These are phyloP conservation scores for Mariannaea elegans DNA, from an alignment of 2,329 filamentous ascomycete species.

Conservation along the genomic window DNA sequence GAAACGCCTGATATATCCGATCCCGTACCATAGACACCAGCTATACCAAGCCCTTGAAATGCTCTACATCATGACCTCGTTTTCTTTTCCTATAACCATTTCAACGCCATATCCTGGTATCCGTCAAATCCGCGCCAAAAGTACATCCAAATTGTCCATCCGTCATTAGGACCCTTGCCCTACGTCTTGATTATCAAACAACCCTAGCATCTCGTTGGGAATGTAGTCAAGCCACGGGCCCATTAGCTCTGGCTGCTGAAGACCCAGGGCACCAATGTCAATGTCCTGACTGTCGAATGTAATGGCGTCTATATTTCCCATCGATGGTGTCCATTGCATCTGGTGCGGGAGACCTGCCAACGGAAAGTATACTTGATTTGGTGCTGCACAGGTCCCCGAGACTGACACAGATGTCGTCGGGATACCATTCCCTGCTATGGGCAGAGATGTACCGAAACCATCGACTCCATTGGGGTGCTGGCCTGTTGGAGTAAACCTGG, in stretches of 20 bases:
- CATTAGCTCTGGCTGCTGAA: constrained; percentile 70
- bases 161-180: constrained; percentile 26
- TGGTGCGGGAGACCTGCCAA: constrained; percentile 40
- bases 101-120: constrained; percentile 16
- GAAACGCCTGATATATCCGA: constrained; percentile 7
- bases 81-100: constrained; percentile 12
- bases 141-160: neutral
- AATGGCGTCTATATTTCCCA: constrained; percentile 60
- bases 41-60: neutral
- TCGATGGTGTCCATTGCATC: constrained; percentile 43
- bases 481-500: constrained; percentile 52
- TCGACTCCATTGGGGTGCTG: constrained; percentile 56
- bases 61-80: neutral
- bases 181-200: constrained; percentile 55
- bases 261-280: constrained; percentile 73
- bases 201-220: constrained; percentile 70
- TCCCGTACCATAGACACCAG: constrained; percentile 1
- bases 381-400: constrained; percentile 23
- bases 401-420: constrained; percentile 25
- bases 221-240: constrained; percentile 78
- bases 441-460: constrained; percentile 52
- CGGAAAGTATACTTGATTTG: constrained; percentile 40
- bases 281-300: constrained; percentile 82
- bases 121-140: neutral
- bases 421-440: constrained; percentile 47